phyloP scores from a whole-genome alignment of 192 early-diverging fungal species.

The Kickxella alabastrina region DNA sequence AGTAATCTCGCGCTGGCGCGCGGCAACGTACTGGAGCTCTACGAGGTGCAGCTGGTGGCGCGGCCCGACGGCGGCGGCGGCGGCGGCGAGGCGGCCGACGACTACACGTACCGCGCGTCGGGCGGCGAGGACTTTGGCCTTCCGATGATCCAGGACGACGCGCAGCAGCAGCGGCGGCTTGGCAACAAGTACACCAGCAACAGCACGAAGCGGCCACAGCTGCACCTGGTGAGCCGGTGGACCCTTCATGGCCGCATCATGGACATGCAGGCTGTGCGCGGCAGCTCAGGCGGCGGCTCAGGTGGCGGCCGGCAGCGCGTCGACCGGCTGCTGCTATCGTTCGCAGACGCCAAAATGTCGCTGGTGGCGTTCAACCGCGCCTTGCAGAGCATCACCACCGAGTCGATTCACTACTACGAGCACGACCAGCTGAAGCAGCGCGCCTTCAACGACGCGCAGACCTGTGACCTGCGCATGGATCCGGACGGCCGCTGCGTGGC shows the following conservation, averaged over 20 bases:
- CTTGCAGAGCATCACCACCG: slow-evolving; percentile 75
- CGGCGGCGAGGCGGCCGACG: slow-evolving; percentile 21
- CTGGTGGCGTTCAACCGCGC: slow-evolving; percentile 78
- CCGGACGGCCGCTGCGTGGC: slow-evolving; percentile 86
- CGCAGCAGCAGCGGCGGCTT: slow-evolving; percentile 1
- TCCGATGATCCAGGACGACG: slow-evolving; percentile 35
- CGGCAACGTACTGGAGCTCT: slow-evolving; percentile 42
- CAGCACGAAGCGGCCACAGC: slow-evolving; percentile 32
- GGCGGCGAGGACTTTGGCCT: slow-evolving; percentile 28
- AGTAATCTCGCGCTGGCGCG: slow-evolving; percentile 47
- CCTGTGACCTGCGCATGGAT: slow-evolving; percentile 62
- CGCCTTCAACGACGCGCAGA: slow-evolving; percentile 22
- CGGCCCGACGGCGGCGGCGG: slow-evolving; percentile 6
- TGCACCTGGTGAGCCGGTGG: slow-evolving; percentile 42
- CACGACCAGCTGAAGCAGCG: slow-evolving; percentile 83
- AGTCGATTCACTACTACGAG: slow-evolving; percentile 97
- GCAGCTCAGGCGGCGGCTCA: slow-evolving; percentile 14
- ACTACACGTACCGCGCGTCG: slow-evolving; percentile 21
- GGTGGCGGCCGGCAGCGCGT: no score
- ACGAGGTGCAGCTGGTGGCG: slow-evolving; percentile 36
- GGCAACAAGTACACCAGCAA: no score
- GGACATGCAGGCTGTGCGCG: slow-evolving; percentile 31
- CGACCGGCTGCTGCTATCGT: slow-evolving; percentile 42
- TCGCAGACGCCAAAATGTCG: slow-evolving; percentile 73
- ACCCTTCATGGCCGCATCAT: slow-evolving; percentile 42